phyloP scores from a whole-genome alignment of 176 grass and related monocot genomes.

The Hordeum vulgare region MorexV3_pseudomolecules_assembly NC_058518.1:4514781-4515280 shows the following conservation, averaged over 20 bases:
- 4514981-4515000: slow-evolving; percentile 83
- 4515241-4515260: slow-evolving; percentile 3
- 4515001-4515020: background rate
- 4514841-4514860: background rate
- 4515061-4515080: background rate
- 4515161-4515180: slow-evolving; percentile 54
- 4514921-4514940: slow-evolving; percentile 99
- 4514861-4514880: background rate
- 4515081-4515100: background rate
- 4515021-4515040: background rate
- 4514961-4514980: slow-evolving; percentile 73
- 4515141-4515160: slow-evolving; percentile 67
- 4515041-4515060: background rate
- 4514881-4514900: background rate
- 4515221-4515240: background rate
- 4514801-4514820: background rate
- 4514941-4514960: slow-evolving; percentile 89
- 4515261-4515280: background rate
- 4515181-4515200: slow-evolving; percentile 22
- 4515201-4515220: background rate
- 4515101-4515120: slow-evolving; percentile 75
- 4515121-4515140: slow-evolving; percentile 78
- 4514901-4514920: slow-evolving; percentile 94
- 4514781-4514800: background rate
- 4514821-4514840: background rate